Evolutionary conservation across 768 basidiomycete genomes (phyloP).

Genomic region (Ramaria sp.): DNA sequence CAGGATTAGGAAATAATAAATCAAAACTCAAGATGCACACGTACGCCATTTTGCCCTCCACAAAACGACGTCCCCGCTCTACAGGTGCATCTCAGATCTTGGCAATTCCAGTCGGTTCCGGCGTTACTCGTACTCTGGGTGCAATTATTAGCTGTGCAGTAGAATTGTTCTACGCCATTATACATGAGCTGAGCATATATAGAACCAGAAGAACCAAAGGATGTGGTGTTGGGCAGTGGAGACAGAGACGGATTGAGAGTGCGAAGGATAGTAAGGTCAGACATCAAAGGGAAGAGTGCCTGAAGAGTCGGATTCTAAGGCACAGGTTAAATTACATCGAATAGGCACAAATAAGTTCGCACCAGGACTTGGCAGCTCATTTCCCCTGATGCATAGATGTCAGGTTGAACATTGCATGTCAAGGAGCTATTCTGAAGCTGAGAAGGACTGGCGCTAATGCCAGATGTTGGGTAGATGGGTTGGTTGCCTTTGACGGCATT

Average conservation of each 20-base stretch:
- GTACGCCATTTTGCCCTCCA: constrained; percentile 29
- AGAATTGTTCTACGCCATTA: constrained; percentile 81
- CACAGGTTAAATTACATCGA: background rate
- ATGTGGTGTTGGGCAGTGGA: constrained; percentile 51
- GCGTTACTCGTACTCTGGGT: constrained; percentile 39
- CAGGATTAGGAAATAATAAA: background rate
- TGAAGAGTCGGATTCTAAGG: constrained; percentile 76
- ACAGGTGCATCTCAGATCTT: constrained; percentile 67
- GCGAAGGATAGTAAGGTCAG: constrained; percentile 72
- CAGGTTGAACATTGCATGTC: constrained; percentile 58
- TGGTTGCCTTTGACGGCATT: constrained; percentile 20
- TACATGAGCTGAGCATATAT: constrained; percentile 69
- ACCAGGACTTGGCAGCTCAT: constrained; percentile 81
- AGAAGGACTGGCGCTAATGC: background rate
- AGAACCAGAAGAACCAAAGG: constrained; percentile 42
- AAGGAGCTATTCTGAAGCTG: constrained; percentile 46
- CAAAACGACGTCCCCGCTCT: constrained; percentile 64
- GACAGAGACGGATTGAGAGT: constrained; percentile 60
- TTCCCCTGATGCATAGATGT: constrained; percentile 69
- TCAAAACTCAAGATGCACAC: constrained; percentile 11
- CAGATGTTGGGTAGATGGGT: constrained; percentile 19
- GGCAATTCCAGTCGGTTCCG: constrained; percentile 57
- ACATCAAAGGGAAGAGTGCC: constrained; percentile 55
- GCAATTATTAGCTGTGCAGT: constrained; percentile 66
- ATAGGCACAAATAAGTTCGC: constrained; percentile 21